Evolutionary conservation across 495 filamentous ascomycete genomes (phyloP).

Genomic region (Hyaloscypha hepaticicola): DNA sequence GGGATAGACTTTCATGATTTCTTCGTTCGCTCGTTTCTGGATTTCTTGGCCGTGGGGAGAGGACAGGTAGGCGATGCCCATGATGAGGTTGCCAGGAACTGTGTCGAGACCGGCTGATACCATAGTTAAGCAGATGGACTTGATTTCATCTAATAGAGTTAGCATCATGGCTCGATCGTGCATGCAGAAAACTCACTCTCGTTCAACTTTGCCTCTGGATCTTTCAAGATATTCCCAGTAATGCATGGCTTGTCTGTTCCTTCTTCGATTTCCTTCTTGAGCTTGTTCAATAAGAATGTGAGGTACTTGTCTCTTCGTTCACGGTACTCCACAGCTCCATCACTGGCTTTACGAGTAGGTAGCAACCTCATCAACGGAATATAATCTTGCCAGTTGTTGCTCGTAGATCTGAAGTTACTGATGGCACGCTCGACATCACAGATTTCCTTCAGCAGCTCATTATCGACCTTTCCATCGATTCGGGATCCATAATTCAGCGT

Average conservation of each 20-base stretch:
- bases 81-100: constrained; percentile 66
- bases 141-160: constrained; percentile 56
- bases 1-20: constrained; percentile 64
- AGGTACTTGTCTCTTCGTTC: constrained; percentile 56
- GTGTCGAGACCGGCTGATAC: constrained; percentile 72
- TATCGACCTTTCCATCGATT: constrained; percentile 55
- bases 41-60: constrained; percentile 59
- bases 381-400: constrained; percentile 72
- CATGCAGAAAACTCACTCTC: constrained; percentile 46
- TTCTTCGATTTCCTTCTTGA: constrained; percentile 58
- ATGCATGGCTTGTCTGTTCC: constrained; percentile 71
- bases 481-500: constrained; percentile 67
- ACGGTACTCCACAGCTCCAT: constrained; percentile 53
- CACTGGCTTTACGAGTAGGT: constrained; percentile 53
- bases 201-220: constrained; percentile 60
- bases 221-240: constrained; percentile 65
- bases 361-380: constrained; percentile 60
- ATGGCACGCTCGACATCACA: constrained; percentile 61
- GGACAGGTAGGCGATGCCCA: constrained; percentile 71
- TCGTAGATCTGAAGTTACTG: constrained; percentile 63
- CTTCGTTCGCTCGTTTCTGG: constrained; percentile 60
- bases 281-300: constrained; percentile 55
- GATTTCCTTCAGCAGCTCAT: constrained; percentile 60
- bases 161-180: background rate
- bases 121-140: constrained; percentile 74